phyloP scores from a whole-genome alignment of 2,329 filamentous ascomycete species.

The Stachybotrys elegans region DNA sequence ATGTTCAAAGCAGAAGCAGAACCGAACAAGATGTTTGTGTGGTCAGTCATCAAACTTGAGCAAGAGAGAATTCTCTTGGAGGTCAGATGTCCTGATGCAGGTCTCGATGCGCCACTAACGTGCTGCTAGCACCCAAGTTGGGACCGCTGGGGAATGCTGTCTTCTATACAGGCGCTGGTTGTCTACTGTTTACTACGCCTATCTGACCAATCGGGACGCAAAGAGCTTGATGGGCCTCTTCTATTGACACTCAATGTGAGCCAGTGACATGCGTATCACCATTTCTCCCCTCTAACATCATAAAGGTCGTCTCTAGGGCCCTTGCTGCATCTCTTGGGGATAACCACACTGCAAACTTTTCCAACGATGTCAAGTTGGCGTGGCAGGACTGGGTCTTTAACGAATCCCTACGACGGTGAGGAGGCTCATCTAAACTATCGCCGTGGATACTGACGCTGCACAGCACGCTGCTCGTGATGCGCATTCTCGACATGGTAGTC shows the following conservation, averaged over 20 bases:
- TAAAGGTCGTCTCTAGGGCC: constrained; percentile 6
- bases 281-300: not conserved
- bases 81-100: not conserved
- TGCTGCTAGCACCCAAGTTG: constrained; percentile 6
- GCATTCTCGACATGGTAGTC: constrained; percentile 9
- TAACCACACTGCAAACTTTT: constrained; percentile 2
- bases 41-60: constrained; percentile 2
- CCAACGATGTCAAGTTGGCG: constrained; percentile 1
- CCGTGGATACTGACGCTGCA: not conserved
- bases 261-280: not conserved
- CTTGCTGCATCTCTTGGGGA: constrained; percentile 2
- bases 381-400: constrained; percentile 11
- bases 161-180: constrained; percentile 11
- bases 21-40: not conserved
- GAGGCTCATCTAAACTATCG: not conserved
- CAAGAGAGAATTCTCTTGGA: constrained; percentile 4
- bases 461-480: constrained; percentile 3
- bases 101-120: not conserved
- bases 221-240: not conserved
- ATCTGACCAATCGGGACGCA: not conserved
- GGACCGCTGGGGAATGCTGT: constrained; percentile 11
- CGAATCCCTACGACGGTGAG: constrained; percentile 11
- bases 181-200: constrained; percentile 10
- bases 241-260: constrained; percentile 1
- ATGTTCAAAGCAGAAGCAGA: constrained; percentile 2